Evolutionary conservation across 108 stramenopile species (phyloP), one percentile per base, ranked within the genome.

Genomic region (Conticribra weissflogii): DNA sequence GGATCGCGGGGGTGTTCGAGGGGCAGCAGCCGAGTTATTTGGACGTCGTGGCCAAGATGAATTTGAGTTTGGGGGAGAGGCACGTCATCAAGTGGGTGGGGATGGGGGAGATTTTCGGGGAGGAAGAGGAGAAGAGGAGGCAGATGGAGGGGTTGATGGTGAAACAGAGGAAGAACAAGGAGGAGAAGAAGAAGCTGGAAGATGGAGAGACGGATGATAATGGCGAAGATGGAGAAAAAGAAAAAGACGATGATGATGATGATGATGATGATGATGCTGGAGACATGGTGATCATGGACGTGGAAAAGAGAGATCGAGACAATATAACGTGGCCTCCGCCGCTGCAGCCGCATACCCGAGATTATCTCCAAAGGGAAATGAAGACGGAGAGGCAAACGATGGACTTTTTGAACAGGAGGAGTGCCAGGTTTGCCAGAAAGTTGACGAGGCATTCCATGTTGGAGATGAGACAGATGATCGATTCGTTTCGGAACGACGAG

Each of bases 351-450:
- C 94, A 96, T 67, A 96, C 94, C 2, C 59, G 84, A 7, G 59
- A 50, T 5, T 90, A 91, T 57, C 21, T 86, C 15, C n/a, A 36
- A 50, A 82, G 86, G 17, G 79, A 77, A 7, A 76, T 93, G 53
- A 48, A 68, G 48, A 76, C 48, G 8, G 74, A 78, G 51, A 63
- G 73, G 30, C 75, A 86, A 28, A 58, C 76, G 14, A 25, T 44
- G 9, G 63, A 86, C n/a, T 93, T 96, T 80, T 67, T 94, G 64
- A 59, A 66, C 51, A 94, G 89, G 52, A 81, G 92, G 59, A 84
- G 87, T 61, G 72, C 69, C 5, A 76, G 93, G 28, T 93, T 94
- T 68, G 72, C 88, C 19, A 71, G 93, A 19, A 91, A 96, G 62
- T 50, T 92, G 55, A 93, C 86, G 4, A 71, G 93, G 47, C 72